Conservation (phyloP, 2,329 filamentous ascomycete genomes). For the Phialemonium atrogriseum region DNA sequence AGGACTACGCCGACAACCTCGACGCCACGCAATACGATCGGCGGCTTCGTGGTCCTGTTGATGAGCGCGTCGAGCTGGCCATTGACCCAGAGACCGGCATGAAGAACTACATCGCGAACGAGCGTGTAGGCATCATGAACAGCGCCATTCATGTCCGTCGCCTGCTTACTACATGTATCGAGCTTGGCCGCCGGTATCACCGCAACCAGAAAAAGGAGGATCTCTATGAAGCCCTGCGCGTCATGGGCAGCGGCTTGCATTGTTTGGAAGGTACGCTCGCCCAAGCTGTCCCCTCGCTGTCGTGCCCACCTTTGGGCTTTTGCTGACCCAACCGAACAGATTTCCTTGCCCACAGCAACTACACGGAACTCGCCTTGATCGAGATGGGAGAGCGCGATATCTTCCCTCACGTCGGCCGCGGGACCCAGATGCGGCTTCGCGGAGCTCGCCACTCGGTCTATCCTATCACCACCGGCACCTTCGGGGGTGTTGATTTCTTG, state of each 20-base stretch:
- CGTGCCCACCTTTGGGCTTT: too few relatives aligned
- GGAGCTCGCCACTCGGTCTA: slow-evolving; percentile 63
- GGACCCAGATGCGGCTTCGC: slow-evolving; percentile 61
- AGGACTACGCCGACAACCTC: slow-evolving; percentile 81
- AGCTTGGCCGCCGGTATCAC: slow-evolving; percentile 70
- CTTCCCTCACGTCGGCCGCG: slow-evolving; percentile 79
- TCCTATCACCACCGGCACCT: slow-evolving; percentile 82
- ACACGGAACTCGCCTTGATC: slow-evolving; percentile 78
- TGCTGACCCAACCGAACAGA: slow-evolving; percentile 35
- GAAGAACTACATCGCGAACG: slow-evolving; percentile 94
- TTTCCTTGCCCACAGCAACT: slow-evolving; percentile 91
- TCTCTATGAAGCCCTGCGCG: slow-evolving; percentile 75
- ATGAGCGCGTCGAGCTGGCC: slow-evolving; percentile 69
- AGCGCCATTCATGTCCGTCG: slow-evolving; percentile 69
- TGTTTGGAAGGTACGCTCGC: slow-evolving; percentile 67
- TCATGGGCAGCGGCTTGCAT: slow-evolving; percentile 82
- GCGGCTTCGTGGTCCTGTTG: slow-evolving; percentile 72
- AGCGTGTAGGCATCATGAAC: slow-evolving; percentile 68
- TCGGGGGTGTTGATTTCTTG: slow-evolving; percentile 89
- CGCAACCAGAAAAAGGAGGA: slow-evolving; percentile 62
- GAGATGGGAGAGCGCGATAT: slow-evolving; percentile 74
- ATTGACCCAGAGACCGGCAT: slow-evolving; percentile 69
- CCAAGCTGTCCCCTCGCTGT: too few relatives aligned
- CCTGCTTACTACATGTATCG: slow-evolving; percentile 65
- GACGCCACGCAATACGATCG: slow-evolving; percentile 78